Conservation (phyloP, 768 basidiomycete genomes). For the Russula vinacea region DNA sequence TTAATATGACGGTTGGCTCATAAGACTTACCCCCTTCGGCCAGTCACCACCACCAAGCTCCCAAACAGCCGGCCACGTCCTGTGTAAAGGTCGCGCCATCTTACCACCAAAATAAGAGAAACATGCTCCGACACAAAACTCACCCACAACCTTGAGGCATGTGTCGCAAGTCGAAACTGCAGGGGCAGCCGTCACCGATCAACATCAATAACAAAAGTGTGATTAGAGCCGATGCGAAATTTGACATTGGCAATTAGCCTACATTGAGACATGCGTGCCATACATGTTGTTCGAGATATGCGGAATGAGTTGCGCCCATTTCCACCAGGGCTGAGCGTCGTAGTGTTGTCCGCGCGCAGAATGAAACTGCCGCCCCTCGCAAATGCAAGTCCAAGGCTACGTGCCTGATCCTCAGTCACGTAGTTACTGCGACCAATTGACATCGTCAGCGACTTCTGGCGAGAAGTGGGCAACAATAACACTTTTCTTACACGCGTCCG, state of each 20-base stretch:
- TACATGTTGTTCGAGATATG: constrained; percentile 53
- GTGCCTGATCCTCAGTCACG: constrained; percentile 48
- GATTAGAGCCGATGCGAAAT: background rate
- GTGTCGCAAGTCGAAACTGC: constrained; percentile 50
- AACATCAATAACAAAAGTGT: background rate
- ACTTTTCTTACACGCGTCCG: constrained; percentile 55
- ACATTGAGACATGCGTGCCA: constrained; percentile 54
- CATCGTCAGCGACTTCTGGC: background rate
- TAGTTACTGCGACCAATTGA: constrained; percentile 38
- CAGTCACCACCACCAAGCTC: constrained; percentile 46
- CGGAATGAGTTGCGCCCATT: constrained; percentile 60
- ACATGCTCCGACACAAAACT: constrained; percentile 30
- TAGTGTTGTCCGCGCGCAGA: constrained; percentile 54
- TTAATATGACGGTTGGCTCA: constrained; percentile 1
- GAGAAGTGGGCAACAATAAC: background rate
- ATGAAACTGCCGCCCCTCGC: constrained; percentile 52
- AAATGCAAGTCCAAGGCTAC: constrained; percentile 54
- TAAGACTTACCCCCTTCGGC: constrained; percentile 44
- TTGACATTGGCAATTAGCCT: constrained; percentile 28
- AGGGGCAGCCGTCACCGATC: background rate
- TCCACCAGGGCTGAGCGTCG: constrained; percentile 44
- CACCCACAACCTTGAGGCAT: constrained; percentile 62
- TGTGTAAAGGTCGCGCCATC: constrained; percentile 8
- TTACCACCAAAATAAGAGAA: constrained; percentile 1
- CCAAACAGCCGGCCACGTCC: constrained; percentile 59